phyloP scores from a whole-genome alignment of 768 basidiomycete species.

The Tubosaeta sp. region DNA sequence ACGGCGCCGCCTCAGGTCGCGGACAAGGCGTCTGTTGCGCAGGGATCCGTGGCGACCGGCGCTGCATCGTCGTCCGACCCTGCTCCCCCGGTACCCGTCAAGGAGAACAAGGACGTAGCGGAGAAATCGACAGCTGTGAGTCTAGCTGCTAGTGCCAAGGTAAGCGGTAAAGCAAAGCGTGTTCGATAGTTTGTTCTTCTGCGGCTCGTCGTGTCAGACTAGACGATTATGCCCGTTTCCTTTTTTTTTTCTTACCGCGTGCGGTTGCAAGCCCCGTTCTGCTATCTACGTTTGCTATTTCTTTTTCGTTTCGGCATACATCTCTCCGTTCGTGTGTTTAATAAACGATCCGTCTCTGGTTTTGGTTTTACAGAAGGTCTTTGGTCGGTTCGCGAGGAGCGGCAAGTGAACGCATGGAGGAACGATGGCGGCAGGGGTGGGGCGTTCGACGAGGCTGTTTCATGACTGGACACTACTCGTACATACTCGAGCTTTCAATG shows the following conservation, averaged over 20 bases:
- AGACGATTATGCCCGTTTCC: background rate
- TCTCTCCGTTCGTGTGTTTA: slow-evolving; percentile 14
- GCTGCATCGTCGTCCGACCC: slow-evolving; percentile 3
- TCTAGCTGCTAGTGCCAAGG: slow-evolving; percentile 31
- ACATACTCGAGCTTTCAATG: background rate
- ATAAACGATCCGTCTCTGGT: slow-evolving; percentile 13
- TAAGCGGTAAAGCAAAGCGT: slow-evolving; percentile 15
- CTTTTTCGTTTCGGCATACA: slow-evolving; percentile 3
- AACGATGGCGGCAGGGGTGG: background rate
- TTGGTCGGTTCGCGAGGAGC: slow-evolving; percentile 20
- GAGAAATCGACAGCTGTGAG: slow-evolving; percentile 27
- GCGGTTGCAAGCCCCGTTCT: slow-evolving; percentile 1
- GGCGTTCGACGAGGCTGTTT: background rate
- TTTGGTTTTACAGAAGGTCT: slow-evolving; percentile 26
- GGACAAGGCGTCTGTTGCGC: background rate
- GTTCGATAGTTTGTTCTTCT: slow-evolving; percentile 12
- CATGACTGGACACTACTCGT: background rate
- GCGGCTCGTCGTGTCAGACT: background rate
- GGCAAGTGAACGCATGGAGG: slow-evolving; percentile 16
- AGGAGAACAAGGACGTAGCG: slow-evolving; percentile 19
- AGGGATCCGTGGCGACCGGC: slow-evolving; percentile 1
- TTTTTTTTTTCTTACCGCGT: background rate
- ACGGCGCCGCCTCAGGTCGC: background rate
- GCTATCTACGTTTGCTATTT: background rate
- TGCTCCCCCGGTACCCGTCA: slow-evolving; percentile 4